Evolutionary conservation across 1,284 basidiomycete species (phyloP).

Genomic region (Rhodofomes roseus): DNA sequence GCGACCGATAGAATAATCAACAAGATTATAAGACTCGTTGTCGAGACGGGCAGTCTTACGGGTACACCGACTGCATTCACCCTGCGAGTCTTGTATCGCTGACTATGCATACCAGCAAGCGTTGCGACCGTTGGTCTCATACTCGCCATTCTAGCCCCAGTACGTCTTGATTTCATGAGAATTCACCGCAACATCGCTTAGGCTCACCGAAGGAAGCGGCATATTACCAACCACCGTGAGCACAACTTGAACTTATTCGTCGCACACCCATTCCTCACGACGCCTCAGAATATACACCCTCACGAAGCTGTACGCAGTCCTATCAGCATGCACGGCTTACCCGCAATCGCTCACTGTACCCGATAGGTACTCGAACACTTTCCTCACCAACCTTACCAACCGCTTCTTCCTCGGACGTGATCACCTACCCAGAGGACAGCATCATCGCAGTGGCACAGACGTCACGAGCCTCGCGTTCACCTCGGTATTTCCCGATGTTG

Average conservation of each 20-base stretch:
- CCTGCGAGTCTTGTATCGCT: background rate
- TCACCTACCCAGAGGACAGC: background rate
- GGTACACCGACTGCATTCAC: background rate
- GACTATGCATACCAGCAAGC: background rate
- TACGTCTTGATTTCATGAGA: background rate
- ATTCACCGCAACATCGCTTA: background rate
- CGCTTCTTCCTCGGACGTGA: background rate
- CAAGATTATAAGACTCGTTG: background rate
- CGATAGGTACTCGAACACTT: slow-evolving; percentile 1
- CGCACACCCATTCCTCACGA: background rate
- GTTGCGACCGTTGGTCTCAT: background rate
- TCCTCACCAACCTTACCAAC: background rate
- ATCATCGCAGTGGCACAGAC: background rate
- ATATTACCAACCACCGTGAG: background rate
- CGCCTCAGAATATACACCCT: background rate
- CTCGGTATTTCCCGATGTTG: background rate
- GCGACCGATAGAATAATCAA: background rate
- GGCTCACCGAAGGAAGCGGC: background rate
- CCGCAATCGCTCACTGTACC: background rate
- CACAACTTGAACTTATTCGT: background rate
- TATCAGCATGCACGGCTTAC: background rate
- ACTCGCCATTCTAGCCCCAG: background rate
- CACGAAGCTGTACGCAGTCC: background rate
- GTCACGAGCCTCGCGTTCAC: background rate
- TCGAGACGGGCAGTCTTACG: background rate